Conservation (phyloP, 352 stramenopile species). For the Phytophthora idaei region DNA sequence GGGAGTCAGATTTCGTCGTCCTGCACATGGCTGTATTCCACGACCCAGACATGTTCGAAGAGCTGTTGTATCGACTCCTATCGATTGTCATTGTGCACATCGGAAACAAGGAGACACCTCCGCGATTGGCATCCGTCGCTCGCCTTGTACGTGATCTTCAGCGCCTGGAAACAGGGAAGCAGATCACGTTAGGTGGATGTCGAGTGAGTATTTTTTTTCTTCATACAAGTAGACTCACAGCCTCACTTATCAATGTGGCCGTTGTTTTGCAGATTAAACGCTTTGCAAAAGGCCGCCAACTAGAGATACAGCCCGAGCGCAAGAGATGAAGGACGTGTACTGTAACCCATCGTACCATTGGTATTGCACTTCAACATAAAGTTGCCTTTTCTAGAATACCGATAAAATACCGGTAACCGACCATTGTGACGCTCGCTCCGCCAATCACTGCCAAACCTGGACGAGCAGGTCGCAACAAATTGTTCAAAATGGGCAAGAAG, state of each 20-base stretch:
- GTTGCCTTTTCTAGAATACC: conserved; percentile 6
- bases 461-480: neutral
- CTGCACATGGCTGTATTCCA: conserved; percentile 47
- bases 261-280: conserved; percentile 38
- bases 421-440: neutral
- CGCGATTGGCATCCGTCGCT: conserved; percentile 59
- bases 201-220: conserved; percentile 42
- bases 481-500: conserved; percentile 34
- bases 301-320: conserved; percentile 48
- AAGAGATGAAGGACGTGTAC: conserved; percentile 2
- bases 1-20: conserved; percentile 36
- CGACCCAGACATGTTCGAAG: conserved; percentile 67
- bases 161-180: conserved; percentile 63
- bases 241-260: neutral
- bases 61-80: conserved; percentile 68
- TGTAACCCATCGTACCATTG: neutral
- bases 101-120: conserved; percentile 62
- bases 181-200: conserved; percentile 71
- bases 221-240: neutral
- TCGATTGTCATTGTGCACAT: conserved; percentile 57
- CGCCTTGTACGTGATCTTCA: conserved; percentile 53
- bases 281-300: conserved; percentile 29
- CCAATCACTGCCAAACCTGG: conserved; percentile 5
- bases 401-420: conserved; percentile 5
- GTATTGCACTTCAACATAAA: neutral